Conservation (phyloP, 1,284 basidiomycete genomes). For the Erythrobasidium hasegawianum region DNA sequence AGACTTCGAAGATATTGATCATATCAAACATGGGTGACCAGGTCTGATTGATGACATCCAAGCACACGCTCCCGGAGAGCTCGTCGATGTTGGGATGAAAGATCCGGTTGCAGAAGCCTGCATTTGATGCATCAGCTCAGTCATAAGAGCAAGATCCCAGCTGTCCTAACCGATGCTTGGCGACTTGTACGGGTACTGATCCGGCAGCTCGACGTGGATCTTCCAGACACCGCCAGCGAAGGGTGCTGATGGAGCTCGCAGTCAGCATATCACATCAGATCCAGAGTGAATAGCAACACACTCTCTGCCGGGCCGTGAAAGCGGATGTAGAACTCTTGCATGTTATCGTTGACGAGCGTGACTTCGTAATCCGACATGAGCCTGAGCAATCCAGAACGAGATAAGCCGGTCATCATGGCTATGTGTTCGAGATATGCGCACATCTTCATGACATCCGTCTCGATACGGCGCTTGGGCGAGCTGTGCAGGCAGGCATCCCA, state of each 20-base stretch:
- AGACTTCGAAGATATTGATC: conserved; percentile 99
- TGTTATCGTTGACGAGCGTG: conserved; percentile 92
- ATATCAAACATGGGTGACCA: conserved; percentile 99
- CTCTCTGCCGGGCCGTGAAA: conserved; percentile 94
- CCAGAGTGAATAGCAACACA: conserved; percentile 54
- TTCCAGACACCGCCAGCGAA: conserved; percentile 97
- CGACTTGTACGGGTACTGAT: conserved; percentile 98
- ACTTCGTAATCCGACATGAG: conserved; percentile 97
- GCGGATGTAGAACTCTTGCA: conserved; percentile 97
- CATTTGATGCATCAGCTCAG: neutral
- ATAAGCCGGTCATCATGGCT: neutral
- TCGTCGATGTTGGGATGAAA: conserved; percentile 66
- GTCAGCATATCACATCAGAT: neutral
- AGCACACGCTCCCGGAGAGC: conserved; percentile 66
- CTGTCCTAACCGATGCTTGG: conserved; percentile 65
- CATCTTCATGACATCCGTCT: conserved; percentile 99
- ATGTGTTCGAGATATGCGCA: conserved; percentile 52
- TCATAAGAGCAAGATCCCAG: neutral
- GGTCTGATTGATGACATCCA: conserved; percentile 81
- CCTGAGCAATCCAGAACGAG: conserved; percentile 53
- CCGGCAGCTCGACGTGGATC: conserved; percentile 98
- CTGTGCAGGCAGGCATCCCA: conserved; percentile 49
- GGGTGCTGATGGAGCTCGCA: conserved; percentile 61
- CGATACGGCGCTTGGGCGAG: conserved; percentile 85
- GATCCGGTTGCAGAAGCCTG: conserved; percentile 99